Percentiles rank a stretch among this genome's conserved stretches.
Evolutionary conservation across 768 basidiomycete species (phyloP).

Genomic region (Xanthoconium stramineum): DNA sequence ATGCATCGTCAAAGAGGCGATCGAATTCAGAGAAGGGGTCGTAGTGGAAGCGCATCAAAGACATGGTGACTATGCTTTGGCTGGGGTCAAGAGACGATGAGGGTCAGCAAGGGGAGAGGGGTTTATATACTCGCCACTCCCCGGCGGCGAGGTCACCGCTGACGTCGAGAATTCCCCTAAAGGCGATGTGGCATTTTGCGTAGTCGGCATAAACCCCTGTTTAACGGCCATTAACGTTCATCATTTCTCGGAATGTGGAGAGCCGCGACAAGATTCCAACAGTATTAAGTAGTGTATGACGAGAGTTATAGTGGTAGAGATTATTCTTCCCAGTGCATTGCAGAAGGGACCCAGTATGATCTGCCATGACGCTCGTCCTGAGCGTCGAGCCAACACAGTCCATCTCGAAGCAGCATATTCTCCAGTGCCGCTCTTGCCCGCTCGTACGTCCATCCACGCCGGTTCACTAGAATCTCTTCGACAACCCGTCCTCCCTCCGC

Average conservation of each 20-base stretch:
- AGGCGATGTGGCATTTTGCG: too few species aligned
- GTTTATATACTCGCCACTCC: not conserved
- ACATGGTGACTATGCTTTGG: conserved; percentile 15
- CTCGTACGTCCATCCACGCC: conserved; percentile 75
- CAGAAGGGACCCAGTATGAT: conserved; percentile 86
- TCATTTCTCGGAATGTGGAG: too few species aligned
- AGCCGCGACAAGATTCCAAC: too few species aligned
- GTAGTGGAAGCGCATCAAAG: conserved; percentile 29
- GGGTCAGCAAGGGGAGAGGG: not conserved
- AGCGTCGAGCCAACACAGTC: conserved; percentile 92
- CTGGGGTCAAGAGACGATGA: not conserved
- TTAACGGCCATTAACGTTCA: too few species aligned
- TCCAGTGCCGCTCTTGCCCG: conserved; percentile 76
- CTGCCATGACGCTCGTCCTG: conserved; percentile 66
- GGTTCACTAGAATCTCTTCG: conserved; percentile 54
- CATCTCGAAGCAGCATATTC: conserved; percentile 88
- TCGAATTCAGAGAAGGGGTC: conserved; percentile 42
- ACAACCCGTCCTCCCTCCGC: conserved; percentile 67
- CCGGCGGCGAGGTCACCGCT: not conserved
- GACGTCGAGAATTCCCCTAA: not conserved
- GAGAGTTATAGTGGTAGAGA: too few species aligned
- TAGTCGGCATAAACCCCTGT: not conserved
- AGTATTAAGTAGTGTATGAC: too few species aligned
- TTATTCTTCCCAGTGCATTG: conserved; percentile 79
- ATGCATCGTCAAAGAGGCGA: conserved; percentile 42